phyloP scores from a whole-genome alignment of 495 filamentous ascomycete genomes.

The Aspergillus olivimuriae region DNA sequence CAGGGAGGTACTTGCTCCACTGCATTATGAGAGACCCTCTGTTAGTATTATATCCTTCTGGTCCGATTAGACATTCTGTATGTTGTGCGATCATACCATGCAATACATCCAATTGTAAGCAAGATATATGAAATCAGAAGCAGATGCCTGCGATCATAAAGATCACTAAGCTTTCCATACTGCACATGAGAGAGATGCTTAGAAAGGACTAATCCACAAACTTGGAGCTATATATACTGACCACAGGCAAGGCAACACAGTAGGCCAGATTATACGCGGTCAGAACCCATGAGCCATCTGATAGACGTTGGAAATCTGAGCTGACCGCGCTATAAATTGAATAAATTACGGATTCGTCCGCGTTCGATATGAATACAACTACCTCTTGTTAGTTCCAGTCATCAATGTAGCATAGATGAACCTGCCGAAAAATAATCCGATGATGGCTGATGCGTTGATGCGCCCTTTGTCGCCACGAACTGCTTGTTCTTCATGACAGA shows the following conservation, averaged over 20 bases:
- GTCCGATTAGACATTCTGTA: background rate
- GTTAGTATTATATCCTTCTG: constrained; percentile 12
- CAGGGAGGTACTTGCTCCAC: too few relatives aligned
- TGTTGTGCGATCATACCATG: constrained; percentile 21
- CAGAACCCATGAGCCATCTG: constrained; percentile 27
- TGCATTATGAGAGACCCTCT: constrained; percentile 17
- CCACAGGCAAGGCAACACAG: constrained; percentile 28
- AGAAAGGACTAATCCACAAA: background rate
- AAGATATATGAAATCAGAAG: constrained; percentile 24
- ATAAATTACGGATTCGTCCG: constrained; percentile 27
- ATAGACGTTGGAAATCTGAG: constrained; percentile 24
- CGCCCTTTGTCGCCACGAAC: too few relatives aligned
- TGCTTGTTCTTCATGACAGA: too few relatives aligned
- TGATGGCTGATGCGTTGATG: too few relatives aligned
- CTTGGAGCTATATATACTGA: constrained; percentile 8
- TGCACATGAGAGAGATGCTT: constrained; percentile 5
- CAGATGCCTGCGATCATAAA: constrained; percentile 24
- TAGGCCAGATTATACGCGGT: constrained; percentile 29
- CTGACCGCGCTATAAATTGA: constrained; percentile 29
- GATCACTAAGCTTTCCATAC: constrained; percentile 25
- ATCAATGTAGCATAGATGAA: background rate
- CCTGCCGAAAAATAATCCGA: background rate
- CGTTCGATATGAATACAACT: constrained; percentile 30
- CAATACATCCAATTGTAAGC: constrained; percentile 25
- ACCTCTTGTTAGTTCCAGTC: background rate